Percentiles rank a stretch among this genome's conserved stretches.
These are phyloP conservation scores for Hanseniaspora valbyensis DNA, from an alignment of 805 yeast genomes.

Conservation along the genomic window DNA sequence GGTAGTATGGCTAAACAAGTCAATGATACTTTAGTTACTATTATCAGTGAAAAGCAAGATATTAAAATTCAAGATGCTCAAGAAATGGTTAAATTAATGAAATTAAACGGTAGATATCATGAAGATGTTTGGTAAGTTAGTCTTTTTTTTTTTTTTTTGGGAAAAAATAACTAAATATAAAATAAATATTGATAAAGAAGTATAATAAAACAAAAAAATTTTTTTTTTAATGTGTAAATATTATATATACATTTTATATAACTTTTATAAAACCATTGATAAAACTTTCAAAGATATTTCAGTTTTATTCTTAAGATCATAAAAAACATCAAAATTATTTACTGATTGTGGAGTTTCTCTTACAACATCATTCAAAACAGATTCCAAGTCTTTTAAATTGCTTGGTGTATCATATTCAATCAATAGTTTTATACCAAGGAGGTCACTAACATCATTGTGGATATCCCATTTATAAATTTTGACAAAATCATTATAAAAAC, in stretches of 20 bases:
- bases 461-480: slow-evolving; percentile 11
- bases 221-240: too few species aligned
- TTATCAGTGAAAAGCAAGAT: slow-evolving; percentile 53
- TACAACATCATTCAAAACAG: background rate
- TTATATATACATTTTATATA: background rate
- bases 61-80: slow-evolving; percentile 57
- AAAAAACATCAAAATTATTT: background rate
- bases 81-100: slow-evolving; percentile 65
- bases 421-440: background rate
- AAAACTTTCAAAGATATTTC: slow-evolving; percentile 8
- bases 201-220: too few species aligned
- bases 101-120: slow-evolving; percentile 79
- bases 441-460: slow-evolving; percentile 4
- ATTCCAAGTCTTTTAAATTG: slow-evolving; percentile 1
- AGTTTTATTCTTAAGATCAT: background rate
- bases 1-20: slow-evolving; percentile 92
- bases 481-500: slow-evolving; percentile 2
- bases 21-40: slow-evolving; percentile 51
- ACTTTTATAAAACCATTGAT: background rate
- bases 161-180: background rate
- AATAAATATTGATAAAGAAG: too few species aligned
- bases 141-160: background rate
- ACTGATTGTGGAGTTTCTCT: background rate
- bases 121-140: slow-evolving; percentile 88
- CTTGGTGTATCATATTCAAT: background rate